phyloP scores from a whole-genome alignment of 352 stramenopile species.

The Globisporangium perplexum region DNA sequence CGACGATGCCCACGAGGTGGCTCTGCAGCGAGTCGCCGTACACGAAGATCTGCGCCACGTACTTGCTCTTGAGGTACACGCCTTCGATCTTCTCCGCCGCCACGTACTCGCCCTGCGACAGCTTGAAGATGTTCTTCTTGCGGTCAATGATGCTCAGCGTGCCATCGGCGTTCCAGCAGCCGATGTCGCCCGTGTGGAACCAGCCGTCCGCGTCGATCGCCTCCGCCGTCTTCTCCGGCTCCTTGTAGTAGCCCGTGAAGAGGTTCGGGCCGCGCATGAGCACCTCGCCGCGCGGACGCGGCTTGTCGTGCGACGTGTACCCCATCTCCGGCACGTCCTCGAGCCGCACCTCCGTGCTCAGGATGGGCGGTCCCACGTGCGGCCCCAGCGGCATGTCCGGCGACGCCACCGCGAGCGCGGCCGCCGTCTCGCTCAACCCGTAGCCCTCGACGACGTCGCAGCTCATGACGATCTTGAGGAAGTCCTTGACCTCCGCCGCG shows the following conservation, averaged over 20 bases:
- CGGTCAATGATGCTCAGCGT: slow-evolving; percentile 89
- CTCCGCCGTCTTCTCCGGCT: slow-evolving; percentile 89
- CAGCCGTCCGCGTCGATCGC: slow-evolving; percentile 91
- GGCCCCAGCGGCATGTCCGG: slow-evolving; percentile 56
- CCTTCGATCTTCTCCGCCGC: slow-evolving; percentile 97
- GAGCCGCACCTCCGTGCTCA: slow-evolving; percentile 89
- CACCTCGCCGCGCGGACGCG: slow-evolving; percentile 59
- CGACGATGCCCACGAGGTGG: slow-evolving; percentile 92
- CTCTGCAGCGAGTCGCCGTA: slow-evolving; percentile 95
- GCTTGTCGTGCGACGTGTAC: slow-evolving; percentile 87
- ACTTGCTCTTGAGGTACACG: slow-evolving; percentile 89
- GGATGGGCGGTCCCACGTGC: slow-evolving; percentile 90
- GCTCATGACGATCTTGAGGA: slow-evolving; percentile 94
- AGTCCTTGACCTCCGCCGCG: slow-evolving; percentile 91
- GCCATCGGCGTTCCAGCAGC: slow-evolving; percentile 92
- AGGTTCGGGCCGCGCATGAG: slow-evolving; percentile 71
- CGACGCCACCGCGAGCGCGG: slow-evolving; percentile 67
- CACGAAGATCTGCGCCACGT: slow-evolving; percentile 94
- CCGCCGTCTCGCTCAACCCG: slow-evolving; percentile 93
- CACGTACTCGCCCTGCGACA: slow-evolving; percentile 95
- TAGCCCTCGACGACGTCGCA: slow-evolving; percentile 93
- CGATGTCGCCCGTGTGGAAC: slow-evolving; percentile 98
- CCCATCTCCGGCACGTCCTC: slow-evolving; percentile 97
- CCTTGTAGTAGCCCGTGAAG: slow-evolving; percentile 94
- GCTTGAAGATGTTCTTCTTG: slow-evolving; percentile 95